Conservation (phyloP, 2,329 filamentous ascomycete species). For the Penicillium sp. region DNA sequence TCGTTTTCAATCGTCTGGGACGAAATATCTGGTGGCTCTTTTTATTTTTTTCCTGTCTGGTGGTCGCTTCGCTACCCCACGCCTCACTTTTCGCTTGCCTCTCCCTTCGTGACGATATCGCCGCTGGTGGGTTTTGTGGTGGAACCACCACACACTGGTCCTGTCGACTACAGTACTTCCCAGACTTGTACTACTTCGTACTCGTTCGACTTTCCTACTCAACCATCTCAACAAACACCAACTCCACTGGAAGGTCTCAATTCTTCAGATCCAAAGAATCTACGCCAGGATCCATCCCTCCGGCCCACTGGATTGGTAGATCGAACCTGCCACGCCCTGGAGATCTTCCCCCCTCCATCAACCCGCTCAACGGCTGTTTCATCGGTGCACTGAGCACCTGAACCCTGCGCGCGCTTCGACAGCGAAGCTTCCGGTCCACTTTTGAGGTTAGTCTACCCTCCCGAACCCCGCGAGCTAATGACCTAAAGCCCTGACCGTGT, state of each 20-base stretch:
- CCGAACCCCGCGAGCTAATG: constrained; percentile 30
- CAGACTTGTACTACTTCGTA: not conserved
- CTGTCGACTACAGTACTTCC: not conserved
- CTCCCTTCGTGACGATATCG: constrained; percentile 5
- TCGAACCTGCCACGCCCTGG: constrained; percentile 9
- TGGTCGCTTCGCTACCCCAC: constrained; percentile 1
- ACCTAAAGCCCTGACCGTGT: constrained; percentile 23
- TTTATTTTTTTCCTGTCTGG: not conserved
- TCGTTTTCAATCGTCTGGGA: constrained; percentile 1
- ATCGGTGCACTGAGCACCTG: constrained; percentile 1
- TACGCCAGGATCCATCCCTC: constrained; percentile 4
- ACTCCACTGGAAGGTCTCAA: constrained; percentile 5
- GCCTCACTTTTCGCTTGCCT: not conserved
- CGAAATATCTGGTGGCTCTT: constrained; percentile 6
- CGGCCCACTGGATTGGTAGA: constrained; percentile 11
- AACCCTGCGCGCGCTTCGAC: not conserved
- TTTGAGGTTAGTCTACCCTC: constrained; percentile 24
- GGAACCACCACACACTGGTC: constrained; percentile 3
- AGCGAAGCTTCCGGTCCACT: constrained; percentile 22
- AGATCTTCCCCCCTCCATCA: constrained; percentile 1
- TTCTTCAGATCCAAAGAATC: constrained; percentile 24
- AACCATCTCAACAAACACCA: constrained; percentile 2
- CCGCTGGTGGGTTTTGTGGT: not conserved
- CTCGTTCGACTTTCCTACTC: not conserved
- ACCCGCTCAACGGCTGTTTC: constrained; percentile 10